A percentile compares a stretch with the other conserved stretches of the same genome.
phyloP scores from a whole-genome alignment of 2,329 filamentous ascomycete species.

The Mycosphaerelloides madeirae region DNA sequence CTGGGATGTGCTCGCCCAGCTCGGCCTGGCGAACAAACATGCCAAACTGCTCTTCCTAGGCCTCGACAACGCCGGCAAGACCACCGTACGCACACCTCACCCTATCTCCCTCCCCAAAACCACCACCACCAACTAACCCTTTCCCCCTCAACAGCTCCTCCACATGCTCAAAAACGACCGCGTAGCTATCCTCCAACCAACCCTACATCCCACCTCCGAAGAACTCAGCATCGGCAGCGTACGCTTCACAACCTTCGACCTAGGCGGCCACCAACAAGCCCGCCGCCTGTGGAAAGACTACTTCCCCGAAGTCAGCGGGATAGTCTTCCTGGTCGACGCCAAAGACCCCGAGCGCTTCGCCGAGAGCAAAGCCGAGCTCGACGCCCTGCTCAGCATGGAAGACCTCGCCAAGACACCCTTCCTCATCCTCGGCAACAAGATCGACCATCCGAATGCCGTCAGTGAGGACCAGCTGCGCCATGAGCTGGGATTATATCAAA shows the following conservation, averaged over 20 bases:
- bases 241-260: constrained; percentile 82
- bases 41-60: constrained; percentile 92
- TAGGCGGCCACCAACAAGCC: constrained; percentile 91
- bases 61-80: constrained; percentile 92
- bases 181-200: constrained; percentile 84
- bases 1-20: constrained; percentile 81
- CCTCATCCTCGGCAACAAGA: constrained; percentile 97
- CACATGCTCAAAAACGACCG: constrained; percentile 98
- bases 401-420: constrained; percentile 94
- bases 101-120: background rate
- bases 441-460: constrained; percentile 93
- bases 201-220: constrained; percentile 87
- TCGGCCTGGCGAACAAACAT: constrained; percentile 91
- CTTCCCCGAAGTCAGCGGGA: constrained; percentile 92
- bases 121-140: constrained; percentile 4
- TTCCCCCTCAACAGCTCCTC: constrained; percentile 50
- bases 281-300: constrained; percentile 95
- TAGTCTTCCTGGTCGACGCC: constrained; percentile 96
- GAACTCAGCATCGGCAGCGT: constrained; percentile 82
- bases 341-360: constrained; percentile 92
- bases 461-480: constrained; percentile 93
- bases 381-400: constrained; percentile 90
- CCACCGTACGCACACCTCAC: constrained; percentile 49
- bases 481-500: constrained; percentile 90
- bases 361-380: constrained; percentile 95